Conservation (phyloP, 768 basidiomycete genomes). For the Termitomyces sp. region DNA sequence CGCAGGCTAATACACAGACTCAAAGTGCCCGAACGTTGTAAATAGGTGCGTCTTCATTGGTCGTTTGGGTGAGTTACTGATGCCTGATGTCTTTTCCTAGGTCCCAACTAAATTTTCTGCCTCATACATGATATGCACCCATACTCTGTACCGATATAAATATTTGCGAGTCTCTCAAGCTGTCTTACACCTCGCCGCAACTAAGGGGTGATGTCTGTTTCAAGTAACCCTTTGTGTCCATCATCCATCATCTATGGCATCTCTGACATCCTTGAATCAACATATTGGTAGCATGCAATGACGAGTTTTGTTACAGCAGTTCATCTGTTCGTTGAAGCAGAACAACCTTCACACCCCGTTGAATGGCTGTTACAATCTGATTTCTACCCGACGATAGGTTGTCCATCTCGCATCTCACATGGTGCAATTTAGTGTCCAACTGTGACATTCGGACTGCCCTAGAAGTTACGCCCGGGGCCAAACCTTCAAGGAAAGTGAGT, state of each 20-base stretch:
- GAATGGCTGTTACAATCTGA: background rate
- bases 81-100: background rate
- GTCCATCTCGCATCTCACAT: background rate
- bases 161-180: background rate
- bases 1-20: conserved; percentile 33
- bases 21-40: conserved; percentile 22
- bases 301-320: background rate
- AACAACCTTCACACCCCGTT: background rate
- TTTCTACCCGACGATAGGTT: background rate
- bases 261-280: background rate
- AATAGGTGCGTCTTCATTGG: background rate
- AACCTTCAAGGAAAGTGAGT: background rate
- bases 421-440: background rate
- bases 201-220: conserved; percentile 1
- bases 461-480: background rate
- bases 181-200: background rate
- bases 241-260: too few relatives aligned
- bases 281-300: background rate
- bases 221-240: background rate
- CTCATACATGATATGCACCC: background rate
- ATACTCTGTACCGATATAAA: background rate
- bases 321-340: background rate
- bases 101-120: background rate
- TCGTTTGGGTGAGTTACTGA: background rate
- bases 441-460: background rate